These are phyloP conservation scores for Mercurialis annua DNA, from an alignment of 345 rosid species.

Conservation along the genomic window DNA sequence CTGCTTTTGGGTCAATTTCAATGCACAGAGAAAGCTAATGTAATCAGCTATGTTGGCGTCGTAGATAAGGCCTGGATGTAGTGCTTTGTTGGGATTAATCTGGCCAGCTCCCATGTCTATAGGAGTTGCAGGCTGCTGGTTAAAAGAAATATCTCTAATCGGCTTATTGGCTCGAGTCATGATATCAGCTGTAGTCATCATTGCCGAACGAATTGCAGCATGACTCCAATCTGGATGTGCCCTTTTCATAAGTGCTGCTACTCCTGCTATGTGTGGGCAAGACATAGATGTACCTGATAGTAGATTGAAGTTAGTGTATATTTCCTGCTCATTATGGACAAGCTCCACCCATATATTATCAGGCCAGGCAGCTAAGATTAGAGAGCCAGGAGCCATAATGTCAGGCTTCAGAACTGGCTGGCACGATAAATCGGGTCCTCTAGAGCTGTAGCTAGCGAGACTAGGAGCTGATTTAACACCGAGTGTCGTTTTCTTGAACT, in stretches of 20 bases:
- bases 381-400: slow-evolving; percentile 46
- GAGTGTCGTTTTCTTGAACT: slow-evolving; percentile 31
- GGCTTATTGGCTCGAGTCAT: slow-evolving; percentile 21
- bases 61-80: slow-evolving; percentile 55
- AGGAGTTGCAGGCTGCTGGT: slow-evolving; percentile 32
- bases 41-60: slow-evolving; percentile 43
- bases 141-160: slow-evolving; percentile 23
- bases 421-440: slow-evolving; percentile 53
- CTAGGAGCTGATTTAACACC: slow-evolving; percentile 40
- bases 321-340: neutral
- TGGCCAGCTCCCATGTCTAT: slow-evolving; percentile 58
- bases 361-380: slow-evolving; percentile 53
- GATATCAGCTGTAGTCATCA: slow-evolving; percentile 50
- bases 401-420: slow-evolving; percentile 50
- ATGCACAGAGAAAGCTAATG: slow-evolving; percentile 40
- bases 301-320: slow-evolving; percentile 35
- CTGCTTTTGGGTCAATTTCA: slow-evolving; percentile 42
- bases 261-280: slow-evolving; percentile 51
- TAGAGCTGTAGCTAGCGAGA: slow-evolving; percentile 46
- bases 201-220: slow-evolving; percentile 54
- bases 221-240: slow-evolving; percentile 56
- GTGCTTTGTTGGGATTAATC: slow-evolving; percentile 48
- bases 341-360: slow-evolving; percentile 6
- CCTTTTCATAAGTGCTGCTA: slow-evolving; percentile 45
- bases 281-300: slow-evolving; percentile 60